These are phyloP conservation scores for Torulaspora maleeae DNA, from an alignment of 805 yeast genomes.

Conservation along the genomic window DNA sequence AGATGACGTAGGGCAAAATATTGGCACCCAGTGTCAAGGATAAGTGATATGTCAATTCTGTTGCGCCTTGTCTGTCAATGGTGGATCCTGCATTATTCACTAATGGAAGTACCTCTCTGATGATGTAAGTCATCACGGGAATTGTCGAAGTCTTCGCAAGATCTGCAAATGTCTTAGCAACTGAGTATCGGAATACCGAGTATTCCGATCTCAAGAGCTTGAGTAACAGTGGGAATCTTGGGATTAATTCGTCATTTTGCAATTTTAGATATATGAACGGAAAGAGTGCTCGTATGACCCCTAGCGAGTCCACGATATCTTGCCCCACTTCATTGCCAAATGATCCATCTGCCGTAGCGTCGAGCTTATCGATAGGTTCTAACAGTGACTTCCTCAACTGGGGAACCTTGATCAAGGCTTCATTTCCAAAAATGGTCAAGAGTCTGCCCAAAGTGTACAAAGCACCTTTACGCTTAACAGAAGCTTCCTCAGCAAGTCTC, in stretches of 20 bases:
- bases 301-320: slow-evolving; percentile 77
- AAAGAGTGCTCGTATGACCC: slow-evolving; percentile 68
- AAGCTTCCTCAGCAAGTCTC: slow-evolving; percentile 65
- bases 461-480: slow-evolving; percentile 82
- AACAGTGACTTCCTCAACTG: slow-evolving; percentile 62
- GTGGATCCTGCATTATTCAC: slow-evolving; percentile 68
- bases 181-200: slow-evolving; percentile 82
- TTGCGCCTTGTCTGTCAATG: slow-evolving; percentile 84
- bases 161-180: slow-evolving; percentile 84
- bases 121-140: slow-evolving; percentile 68
- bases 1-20: slow-evolving; percentile 90
- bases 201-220: slow-evolving; percentile 58
- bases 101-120: slow-evolving; percentile 74
- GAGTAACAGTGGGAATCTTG: slow-evolving; percentile 48
- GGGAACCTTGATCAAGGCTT: slow-evolving; percentile 57
- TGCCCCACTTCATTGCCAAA: slow-evolving; percentile 49
- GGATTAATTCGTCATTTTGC: slow-evolving; percentile 44
- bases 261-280: slow-evolving; percentile 53
- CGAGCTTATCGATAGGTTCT: slow-evolving; percentile 51
- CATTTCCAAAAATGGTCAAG: slow-evolving; percentile 47
- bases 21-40: slow-evolving; percentile 80
- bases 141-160: slow-evolving; percentile 67
- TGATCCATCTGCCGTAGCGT: slow-evolving; percentile 17
- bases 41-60: slow-evolving; percentile 84
- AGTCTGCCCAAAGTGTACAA: slow-evolving; percentile 60